Conservation (phyloP, 495 filamentous ascomycete genomes). For the Aspergillus panamensis region DNA sequence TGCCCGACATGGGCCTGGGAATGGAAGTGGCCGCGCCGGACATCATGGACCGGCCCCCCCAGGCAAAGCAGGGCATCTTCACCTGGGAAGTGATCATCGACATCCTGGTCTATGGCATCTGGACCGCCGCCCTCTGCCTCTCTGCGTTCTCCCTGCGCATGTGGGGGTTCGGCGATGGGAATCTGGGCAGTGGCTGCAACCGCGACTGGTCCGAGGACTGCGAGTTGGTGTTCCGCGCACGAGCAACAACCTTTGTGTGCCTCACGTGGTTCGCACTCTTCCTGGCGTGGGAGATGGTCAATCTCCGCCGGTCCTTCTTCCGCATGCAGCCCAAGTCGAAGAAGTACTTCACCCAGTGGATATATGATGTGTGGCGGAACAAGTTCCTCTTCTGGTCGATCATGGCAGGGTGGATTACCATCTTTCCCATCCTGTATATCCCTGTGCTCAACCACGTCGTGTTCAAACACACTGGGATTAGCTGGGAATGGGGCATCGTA, state of each 20-base stretch:
- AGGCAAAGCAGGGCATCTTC: constrained; percentile 65
- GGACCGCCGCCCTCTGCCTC: constrained; percentile 66
- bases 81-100: constrained; percentile 65
- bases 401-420: constrained; percentile 58
- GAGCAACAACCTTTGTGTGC: constrained; percentile 67
- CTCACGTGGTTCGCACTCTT: constrained; percentile 76
- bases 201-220: constrained; percentile 52
- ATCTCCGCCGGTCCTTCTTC: constrained; percentile 62
- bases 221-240: constrained; percentile 65
- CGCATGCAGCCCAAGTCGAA: constrained; percentile 52
- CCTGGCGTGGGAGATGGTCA: constrained; percentile 68
- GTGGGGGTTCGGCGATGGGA: constrained; percentile 63
- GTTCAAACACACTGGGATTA: constrained; percentile 63
- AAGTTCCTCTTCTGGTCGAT: constrained; percentile 66
- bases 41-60: constrained; percentile 65
- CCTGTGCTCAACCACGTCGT: constrained; percentile 60
- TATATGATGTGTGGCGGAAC: constrained; percentile 61
- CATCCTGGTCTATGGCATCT: constrained; percentile 65
- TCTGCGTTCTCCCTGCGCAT: constrained; percentile 63
- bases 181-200: constrained; percentile 63
- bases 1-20: constrained; percentile 73
- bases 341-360: constrained; percentile 49
- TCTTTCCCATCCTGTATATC: constrained; percentile 66
- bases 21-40: constrained; percentile 65
- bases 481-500: constrained; percentile 65